Conservation (phyloP, 2,329 filamentous ascomycete genomes). For the Seiridium unicorne region DNA sequence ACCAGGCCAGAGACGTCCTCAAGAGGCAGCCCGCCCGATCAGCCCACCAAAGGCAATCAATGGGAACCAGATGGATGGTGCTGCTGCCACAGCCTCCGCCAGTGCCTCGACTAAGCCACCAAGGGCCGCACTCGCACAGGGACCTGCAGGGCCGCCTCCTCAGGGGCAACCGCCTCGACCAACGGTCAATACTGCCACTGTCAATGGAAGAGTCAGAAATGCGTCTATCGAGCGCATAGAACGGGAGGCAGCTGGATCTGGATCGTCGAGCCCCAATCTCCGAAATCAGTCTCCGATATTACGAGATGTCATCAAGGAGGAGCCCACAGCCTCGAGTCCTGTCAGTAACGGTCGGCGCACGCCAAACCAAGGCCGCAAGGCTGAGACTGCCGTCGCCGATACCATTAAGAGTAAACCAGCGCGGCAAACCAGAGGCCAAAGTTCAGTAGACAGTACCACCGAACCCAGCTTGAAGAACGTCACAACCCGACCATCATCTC, state of each 20-base stretch:
- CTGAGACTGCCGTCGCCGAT: slow-evolving; percentile 30
- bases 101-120: slow-evolving; percentile 32
- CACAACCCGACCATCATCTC: slow-evolving; percentile 49
- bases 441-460: slow-evolving; percentile 66
- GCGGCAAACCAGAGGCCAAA: slow-evolving; percentile 58
- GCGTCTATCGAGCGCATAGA: slow-evolving; percentile 47
- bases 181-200: slow-evolving; percentile 34
- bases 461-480: slow-evolving; percentile 51
- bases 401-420: slow-evolving; percentile 41
- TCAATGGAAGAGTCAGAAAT: slow-evolving; percentile 43
- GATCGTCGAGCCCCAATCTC: slow-evolving; percentile 33
- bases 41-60: slow-evolving; percentile 43
- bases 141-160: slow-evolving; percentile 52
- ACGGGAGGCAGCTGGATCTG: slow-evolving; percentile 29
- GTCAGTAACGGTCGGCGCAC: slow-evolving; percentile 60
- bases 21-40: slow-evolving; percentile 33
- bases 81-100: slow-evolving; percentile 12
- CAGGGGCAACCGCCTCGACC: slow-evolving; percentile 54
- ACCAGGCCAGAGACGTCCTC: slow-evolving; percentile 42
- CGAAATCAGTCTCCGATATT: slow-evolving; percentile 41
- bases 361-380: slow-evolving; percentile 50
- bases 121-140: slow-evolving; percentile 34
- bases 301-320: slow-evolving; percentile 42
- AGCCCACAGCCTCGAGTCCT: slow-evolving; percentile 31
- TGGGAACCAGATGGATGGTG: slow-evolving; percentile 35